phyloP scores from a whole-genome alignment of 192 early-diverging fungal species.

The Coemansia sp. region DNA sequence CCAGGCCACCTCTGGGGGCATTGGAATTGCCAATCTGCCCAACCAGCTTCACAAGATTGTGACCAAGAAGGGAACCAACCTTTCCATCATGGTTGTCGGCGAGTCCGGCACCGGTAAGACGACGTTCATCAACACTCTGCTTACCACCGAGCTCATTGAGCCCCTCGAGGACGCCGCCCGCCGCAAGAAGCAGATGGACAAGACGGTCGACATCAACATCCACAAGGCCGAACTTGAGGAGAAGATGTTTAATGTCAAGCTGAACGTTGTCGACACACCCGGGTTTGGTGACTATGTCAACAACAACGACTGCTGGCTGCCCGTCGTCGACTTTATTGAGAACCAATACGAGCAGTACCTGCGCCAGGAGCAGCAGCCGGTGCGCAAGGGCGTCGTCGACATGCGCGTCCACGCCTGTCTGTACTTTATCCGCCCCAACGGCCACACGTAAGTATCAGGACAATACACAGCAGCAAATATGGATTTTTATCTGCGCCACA shows the following conservation, averaged over 20 bases:
- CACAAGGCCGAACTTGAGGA: constrained; percentile 98
- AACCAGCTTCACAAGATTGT: constrained; percentile 99
- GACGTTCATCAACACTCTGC: constrained; percentile 98
- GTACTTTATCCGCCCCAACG: constrained; percentile 98
- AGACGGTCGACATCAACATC: constrained; percentile 97
- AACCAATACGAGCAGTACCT: constrained; percentile 96
- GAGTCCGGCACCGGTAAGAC: constrained; percentile 98
- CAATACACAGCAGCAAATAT: constrained; percentile 4
- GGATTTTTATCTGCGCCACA: constrained; percentile 2
- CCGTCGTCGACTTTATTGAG: constrained; percentile 97
- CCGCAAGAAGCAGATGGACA: constrained; percentile 87
- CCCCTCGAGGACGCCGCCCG: constrained; percentile 77
- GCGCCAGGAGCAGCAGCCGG: constrained; percentile 85
- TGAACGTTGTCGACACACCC: constrained; percentile 91
- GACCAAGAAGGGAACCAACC: constrained; percentile 92
- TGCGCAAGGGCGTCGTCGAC: constrained; percentile 84
- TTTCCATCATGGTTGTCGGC: constrained; percentile 95
- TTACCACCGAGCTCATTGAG: constrained; percentile 91
- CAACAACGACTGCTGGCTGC: constrained; percentile 96
- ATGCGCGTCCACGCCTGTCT: constrained; percentile 97
- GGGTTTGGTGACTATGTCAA: constrained; percentile 90
- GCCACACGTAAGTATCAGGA: constrained; percentile 74
- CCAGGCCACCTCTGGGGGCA: constrained; percentile 55
- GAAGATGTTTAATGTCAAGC: constrained; percentile 95
- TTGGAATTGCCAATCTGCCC: constrained; percentile 97